These are phyloP conservation scores for Barbarea vulgaris DNA, from an alignment of 345 rosid genomes.

Conservation along the genomic window DNA sequence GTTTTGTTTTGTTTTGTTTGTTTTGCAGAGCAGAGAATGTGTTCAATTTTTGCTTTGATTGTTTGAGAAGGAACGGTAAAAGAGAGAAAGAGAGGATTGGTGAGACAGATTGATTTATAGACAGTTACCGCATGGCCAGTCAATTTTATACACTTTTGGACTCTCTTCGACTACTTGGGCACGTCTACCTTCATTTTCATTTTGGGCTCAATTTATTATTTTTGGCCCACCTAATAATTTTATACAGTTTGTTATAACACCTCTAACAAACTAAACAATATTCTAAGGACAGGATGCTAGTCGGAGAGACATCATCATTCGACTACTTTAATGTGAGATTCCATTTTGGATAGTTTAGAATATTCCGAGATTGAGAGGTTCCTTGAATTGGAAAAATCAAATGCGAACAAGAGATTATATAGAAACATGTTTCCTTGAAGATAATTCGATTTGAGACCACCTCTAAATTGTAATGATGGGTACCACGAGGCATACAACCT, in stretches of 20 bases:
- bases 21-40: conserved; percentile 11
- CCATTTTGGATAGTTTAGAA: conserved; percentile 30
- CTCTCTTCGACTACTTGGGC: not conserved
- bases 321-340: conserved; percentile 34
- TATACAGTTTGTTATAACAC: no score
- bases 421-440: conserved; percentile 17
- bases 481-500: no score
- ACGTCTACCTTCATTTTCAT: not conserved
- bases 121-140: conserved; percentile 14
- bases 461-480: no score
- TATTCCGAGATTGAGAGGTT: not conserved
- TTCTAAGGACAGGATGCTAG: no score
- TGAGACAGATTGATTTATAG: not conserved
- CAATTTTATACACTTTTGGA: not conserved
- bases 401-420: conserved; percentile 35
- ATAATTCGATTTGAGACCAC: no score
- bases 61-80: conserved; percentile 27
- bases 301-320: not conserved
- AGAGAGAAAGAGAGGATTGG: not conserved
- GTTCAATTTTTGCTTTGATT: conserved; percentile 30
- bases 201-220: conserved; percentile 3
- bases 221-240: conserved; percentile 6
- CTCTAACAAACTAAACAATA: no score
- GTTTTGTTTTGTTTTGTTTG: not conserved
- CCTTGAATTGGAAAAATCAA: conserved; percentile 10